Evolutionary conservation across 352 stramenopile genomes (phyloP).

Genomic region (Phytophthora constricta): DNA sequence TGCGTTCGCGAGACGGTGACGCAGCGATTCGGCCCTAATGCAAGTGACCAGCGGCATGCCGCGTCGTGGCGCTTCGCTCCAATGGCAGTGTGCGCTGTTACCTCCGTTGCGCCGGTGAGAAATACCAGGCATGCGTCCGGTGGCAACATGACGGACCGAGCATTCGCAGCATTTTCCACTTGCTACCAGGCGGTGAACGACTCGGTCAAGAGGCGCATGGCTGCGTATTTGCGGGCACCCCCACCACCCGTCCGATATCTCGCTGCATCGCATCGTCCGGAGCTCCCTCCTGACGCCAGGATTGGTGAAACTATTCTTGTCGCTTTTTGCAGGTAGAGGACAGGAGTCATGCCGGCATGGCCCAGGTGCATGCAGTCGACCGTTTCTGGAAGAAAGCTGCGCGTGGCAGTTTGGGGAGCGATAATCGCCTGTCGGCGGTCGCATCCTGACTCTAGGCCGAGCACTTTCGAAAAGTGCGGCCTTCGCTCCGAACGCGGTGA

Average conservation of each 20-base stretch:
- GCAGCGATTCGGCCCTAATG: neutral
- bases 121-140: conserved; percentile 24
- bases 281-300: conserved; percentile 11
- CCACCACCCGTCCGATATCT: conserved; percentile 11
- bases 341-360: no score
- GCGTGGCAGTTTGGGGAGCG: no score
- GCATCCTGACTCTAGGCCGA: neutral
- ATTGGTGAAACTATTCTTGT: conserved; percentile 26
- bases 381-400: conserved; percentile 39
- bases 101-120: conserved; percentile 12
- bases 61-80: conserved; percentile 14
- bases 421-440: conserved; percentile 18
- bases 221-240: neutral
- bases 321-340: no score
- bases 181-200: conserved; percentile 13
- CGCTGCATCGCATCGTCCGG: conserved; percentile 21
- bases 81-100: conserved; percentile 9
- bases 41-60: conserved; percentile 16
- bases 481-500: neutral
- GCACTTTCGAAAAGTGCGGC: conserved; percentile 27
- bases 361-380: conserved; percentile 11
- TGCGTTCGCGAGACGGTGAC: neutral
- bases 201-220: conserved; percentile 1
- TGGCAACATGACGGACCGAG: conserved; percentile 4
- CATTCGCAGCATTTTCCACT: conserved; percentile 22